Evolutionary conservation across 2,329 filamentous ascomycete genomes (phyloP).

Genomic region (Arthrobotrys sphaeroides): DNA sequence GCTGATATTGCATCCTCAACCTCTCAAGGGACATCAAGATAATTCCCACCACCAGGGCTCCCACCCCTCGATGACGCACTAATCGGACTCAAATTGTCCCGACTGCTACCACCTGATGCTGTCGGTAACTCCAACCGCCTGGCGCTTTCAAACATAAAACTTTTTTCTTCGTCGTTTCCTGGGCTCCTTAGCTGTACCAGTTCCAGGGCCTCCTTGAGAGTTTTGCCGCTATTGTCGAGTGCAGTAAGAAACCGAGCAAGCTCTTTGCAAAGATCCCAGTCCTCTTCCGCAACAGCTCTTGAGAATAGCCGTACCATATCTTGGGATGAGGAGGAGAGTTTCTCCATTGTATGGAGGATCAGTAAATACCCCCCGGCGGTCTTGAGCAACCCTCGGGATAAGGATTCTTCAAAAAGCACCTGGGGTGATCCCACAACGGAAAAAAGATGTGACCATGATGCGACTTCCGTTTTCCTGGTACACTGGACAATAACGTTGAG

Average conservation of each 20-base stretch:
- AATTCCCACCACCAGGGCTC: constrained; percentile 28
- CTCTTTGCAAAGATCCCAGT: constrained; percentile 97
- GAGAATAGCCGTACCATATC: constrained; percentile 78
- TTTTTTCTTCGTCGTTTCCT: constrained; percentile 59
- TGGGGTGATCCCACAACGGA: constrained; percentile 84
- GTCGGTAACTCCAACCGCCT: constrained; percentile 50
- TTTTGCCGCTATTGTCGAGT: constrained; percentile 85
- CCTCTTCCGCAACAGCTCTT: constrained; percentile 81
- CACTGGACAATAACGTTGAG: constrained; percentile 96
- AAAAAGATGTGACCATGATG: constrained; percentile 94
- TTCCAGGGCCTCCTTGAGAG: constrained; percentile 76
- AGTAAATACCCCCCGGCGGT: constrained; percentile 97
- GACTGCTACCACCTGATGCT: constrained; percentile 14
- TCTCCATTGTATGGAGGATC: constrained; percentile 84
- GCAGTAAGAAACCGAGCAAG: constrained; percentile 93
- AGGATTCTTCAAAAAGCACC: constrained; percentile 90
- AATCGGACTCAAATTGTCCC: constrained; percentile 39
- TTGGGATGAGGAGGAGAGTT: constrained; percentile 76
- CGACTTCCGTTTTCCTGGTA: constrained; percentile 93
- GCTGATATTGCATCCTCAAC: not conserved
- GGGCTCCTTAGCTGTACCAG: constrained; percentile 65
- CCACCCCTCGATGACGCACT: constrained; percentile 27
- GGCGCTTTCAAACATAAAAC: constrained; percentile 62
- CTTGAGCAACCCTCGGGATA: constrained; percentile 85
- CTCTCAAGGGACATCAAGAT: constrained; percentile 43